Conservation (phyloP, 2,329 filamentous ascomycete genomes). For the Pyricularia sp. region DNA sequence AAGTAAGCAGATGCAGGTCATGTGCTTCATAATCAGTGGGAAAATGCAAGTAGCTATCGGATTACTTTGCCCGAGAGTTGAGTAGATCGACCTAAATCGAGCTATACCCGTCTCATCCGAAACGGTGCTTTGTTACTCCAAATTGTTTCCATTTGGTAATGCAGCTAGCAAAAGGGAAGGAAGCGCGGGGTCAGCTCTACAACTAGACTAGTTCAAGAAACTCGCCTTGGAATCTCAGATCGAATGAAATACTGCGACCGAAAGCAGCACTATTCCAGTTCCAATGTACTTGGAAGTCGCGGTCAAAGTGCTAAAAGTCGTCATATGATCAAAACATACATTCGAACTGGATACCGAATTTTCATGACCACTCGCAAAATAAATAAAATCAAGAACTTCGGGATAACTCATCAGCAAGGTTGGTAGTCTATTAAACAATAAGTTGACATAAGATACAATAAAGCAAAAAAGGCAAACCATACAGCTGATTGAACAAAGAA, state of each 20-base stretch:
- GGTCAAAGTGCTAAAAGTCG: neutral
- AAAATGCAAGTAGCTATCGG: neutral
- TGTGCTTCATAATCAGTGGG: neutral
- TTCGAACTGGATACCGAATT: neutral
- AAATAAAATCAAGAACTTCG: neutral
- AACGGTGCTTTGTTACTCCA: neutral
- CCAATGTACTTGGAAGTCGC: neutral
- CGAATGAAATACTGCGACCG: neutral
- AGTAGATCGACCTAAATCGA: too few species aligned
- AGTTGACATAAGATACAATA: neutral
- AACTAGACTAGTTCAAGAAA: too few species aligned
- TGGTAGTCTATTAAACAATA: neutral
- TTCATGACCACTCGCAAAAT: neutral
- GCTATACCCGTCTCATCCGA: too few species aligned
- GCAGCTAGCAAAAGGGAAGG: neutral
- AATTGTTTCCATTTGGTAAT: neutral
- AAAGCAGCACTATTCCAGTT: neutral
- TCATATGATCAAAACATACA: neutral
- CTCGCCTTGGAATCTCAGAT: neutral
- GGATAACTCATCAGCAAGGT: neutral
- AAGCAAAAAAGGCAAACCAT: slow-evolving; percentile 1
- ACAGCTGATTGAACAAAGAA: slow-evolving; percentile 9
- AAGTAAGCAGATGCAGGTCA: neutral
- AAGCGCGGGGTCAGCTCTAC: neutral
- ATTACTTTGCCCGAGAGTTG: neutral